phyloP scores from a whole-genome alignment of 2,329 filamentous ascomycete genomes.

The Ceratocystis alfenasii region DNA sequence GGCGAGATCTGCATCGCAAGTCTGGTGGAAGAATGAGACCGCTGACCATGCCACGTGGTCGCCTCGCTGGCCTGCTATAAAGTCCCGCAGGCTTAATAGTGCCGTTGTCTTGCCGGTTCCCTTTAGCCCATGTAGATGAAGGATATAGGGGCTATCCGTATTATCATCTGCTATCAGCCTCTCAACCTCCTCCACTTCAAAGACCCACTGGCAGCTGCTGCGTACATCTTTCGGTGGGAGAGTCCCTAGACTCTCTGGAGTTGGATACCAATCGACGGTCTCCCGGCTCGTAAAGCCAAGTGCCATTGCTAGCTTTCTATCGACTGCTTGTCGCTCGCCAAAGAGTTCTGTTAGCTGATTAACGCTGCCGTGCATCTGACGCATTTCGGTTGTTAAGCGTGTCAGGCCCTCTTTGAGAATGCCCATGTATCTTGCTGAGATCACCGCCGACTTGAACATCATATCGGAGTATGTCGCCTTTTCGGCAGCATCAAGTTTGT shows the following conservation, averaged over 20 bases:
- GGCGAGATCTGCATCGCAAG: neutral
- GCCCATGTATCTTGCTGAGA: slow-evolving; percentile 10
- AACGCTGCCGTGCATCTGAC: neutral
- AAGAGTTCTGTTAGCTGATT: neutral
- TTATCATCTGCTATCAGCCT: neutral
- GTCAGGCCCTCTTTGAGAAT: neutral
- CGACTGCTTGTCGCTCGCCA: neutral
- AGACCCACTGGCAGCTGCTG: neutral
- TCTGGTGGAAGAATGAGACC: neutral
- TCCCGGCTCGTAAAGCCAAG: neutral
- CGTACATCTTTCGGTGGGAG: neutral
- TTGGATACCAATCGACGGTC: neutral
- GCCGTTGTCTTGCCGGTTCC: slow-evolving; percentile 9
- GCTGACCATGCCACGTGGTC: neutral
- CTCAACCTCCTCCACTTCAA: neutral
- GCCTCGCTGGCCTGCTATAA: neutral
- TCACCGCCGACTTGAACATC: slow-evolving; percentile 10
- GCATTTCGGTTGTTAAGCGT: neutral
- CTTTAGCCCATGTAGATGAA: neutral
- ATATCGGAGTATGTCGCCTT: slow-evolving; percentile 5
- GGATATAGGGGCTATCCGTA: neutral
- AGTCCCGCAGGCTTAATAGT: neutral
- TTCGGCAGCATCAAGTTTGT: neutral
- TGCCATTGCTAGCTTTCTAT: neutral
- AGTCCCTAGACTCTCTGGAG: neutral